These are phyloP conservation scores for Chenopodium quinoa DNA, from an alignment of 148 eudicot genomes.

Conservation along the genomic window DNA sequence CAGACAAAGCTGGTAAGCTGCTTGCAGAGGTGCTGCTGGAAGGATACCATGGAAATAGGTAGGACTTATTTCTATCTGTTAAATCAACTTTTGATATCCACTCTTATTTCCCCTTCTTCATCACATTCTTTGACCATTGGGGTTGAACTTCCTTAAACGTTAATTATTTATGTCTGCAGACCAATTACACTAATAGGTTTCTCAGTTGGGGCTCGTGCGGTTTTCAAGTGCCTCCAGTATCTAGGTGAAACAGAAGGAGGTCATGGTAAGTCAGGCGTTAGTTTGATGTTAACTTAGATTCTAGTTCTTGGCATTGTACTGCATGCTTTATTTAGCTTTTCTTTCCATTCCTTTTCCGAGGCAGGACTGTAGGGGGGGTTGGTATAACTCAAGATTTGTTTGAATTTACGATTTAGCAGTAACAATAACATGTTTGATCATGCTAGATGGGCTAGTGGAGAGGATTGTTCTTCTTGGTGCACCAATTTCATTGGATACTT, in stretches of 20 bases:
- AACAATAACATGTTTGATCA: constrained; percentile 5
- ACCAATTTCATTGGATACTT: constrained; percentile 77
- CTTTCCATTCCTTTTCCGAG: no score
- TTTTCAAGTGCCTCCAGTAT: constrained; percentile 73
- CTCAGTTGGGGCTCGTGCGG: constrained; percentile 82
- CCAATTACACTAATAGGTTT: constrained; percentile 87
- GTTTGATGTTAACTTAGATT: no score
- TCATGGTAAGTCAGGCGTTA: constrained; percentile 39
- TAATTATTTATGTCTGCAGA: constrained; percentile 37
- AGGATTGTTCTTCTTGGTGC: constrained; percentile 91
- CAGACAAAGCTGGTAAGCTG: constrained; percentile 87
- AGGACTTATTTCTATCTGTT: constrained; percentile 8
- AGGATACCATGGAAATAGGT: constrained; percentile 89
- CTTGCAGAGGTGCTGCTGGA: constrained; percentile 79
- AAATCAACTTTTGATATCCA: neutral
- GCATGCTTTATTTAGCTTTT: no score
- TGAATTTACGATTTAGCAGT: no score
- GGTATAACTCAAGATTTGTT: no score
- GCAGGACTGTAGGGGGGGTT: no score
- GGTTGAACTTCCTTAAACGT: neutral
- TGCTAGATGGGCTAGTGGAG: constrained; percentile 76
- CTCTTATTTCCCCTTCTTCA: neutral
- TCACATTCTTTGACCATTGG: neutral
- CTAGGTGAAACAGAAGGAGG: constrained; percentile 54
- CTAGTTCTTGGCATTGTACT: no score